Conservation (phyloP, 495 filamentous ascomycete genomes). For the Pseudotulostoma volvatum region DNA sequence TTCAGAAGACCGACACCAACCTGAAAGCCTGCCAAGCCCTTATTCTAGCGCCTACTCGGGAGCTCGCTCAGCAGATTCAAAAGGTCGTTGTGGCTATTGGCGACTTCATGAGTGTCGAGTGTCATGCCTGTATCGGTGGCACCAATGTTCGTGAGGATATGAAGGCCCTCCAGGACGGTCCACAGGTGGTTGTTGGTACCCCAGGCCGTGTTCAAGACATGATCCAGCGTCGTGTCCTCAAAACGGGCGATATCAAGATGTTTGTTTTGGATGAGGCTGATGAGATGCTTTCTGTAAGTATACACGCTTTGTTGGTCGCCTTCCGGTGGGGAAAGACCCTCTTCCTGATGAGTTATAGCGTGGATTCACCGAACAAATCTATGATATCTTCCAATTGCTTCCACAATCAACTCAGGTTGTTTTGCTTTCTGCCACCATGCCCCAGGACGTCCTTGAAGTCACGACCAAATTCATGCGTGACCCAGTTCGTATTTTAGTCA, state of each 20-base stretch:
- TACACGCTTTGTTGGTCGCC: neutral
- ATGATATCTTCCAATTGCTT: constrained; percentile 97
- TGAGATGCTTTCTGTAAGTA: constrained; percentile 86
- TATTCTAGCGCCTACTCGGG: constrained; percentile 91
- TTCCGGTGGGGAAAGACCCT: no score
- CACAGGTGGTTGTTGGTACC: constrained; percentile 91
- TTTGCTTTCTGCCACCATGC: constrained; percentile 92
- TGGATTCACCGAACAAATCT: constrained; percentile 99
- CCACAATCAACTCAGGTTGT: constrained; percentile 96
- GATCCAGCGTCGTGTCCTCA: constrained; percentile 91
- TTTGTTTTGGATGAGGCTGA: constrained; percentile 98
- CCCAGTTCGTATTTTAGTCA: constrained; percentile 95
- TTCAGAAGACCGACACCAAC: constrained; percentile 92
- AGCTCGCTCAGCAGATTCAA: constrained; percentile 96
- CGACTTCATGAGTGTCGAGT: constrained; percentile 98
- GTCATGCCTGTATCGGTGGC: constrained; percentile 98
- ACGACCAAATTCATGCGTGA: constrained; percentile 99
- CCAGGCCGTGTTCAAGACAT: constrained; percentile 97
- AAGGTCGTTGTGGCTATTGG: constrained; percentile 96
- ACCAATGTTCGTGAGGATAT: constrained; percentile 97
- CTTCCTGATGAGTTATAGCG: constrained; percentile 44
- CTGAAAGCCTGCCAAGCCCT: constrained; percentile 91
- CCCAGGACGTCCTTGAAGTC: constrained; percentile 96
- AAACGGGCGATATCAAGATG: constrained; percentile 96
- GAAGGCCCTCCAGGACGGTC: constrained; percentile 86